Evolutionary conservation across 208 protist genomes (phyloP), one percentile per base, ranked within the genome.

Genomic region (Leishmania aethiopica): DNA sequence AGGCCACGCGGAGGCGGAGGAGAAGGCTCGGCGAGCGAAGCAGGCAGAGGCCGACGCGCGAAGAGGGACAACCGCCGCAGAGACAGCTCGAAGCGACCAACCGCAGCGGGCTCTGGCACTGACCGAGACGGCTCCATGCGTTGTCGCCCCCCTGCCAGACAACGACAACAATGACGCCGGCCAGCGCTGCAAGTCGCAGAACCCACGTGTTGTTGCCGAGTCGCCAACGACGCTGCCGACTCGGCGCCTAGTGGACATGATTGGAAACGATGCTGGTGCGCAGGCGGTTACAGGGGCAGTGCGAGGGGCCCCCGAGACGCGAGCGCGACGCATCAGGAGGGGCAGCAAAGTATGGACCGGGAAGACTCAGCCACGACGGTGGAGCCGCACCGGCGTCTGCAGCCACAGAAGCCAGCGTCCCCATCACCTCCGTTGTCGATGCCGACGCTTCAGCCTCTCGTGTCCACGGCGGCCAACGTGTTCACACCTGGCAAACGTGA

Each of bases 81-180:
- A 5, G 35, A 40, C 22, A 59, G 8, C 35, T 47, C 32, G 37
- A 28, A 28, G 69, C 42, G 45, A 51, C 8, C 53, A 53, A 47
- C 55, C 22, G 51, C 37, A 66, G 57, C 55, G 5, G 25, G 35
- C 22, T 17, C 75, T 55, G n/a, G 40, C 75, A 35, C 57, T 51
- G n/a, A 25, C 57, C 2, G 53, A 51, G 57, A 13, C 57, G 37
- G 75, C 25, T 78, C 3, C 2, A 51, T 77, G 79, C 79, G 47
- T 42, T 15, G 84, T 87, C 19, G 78, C 74, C 28, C 80, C 84
- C 15, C 70, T 84, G 67, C 84, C 84, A 4, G 76, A 84, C 76
- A 51, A 81, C 77, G 74, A 84, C 76, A 70, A 40, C 10, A 57
- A 42, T 47, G 71, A 84, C 11, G 51, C 45, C 1, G 75, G 59